Base-by-base conservation (phyloP, 192 early-diverging fungal genomes). In the Linnemannia zychae region DNA sequence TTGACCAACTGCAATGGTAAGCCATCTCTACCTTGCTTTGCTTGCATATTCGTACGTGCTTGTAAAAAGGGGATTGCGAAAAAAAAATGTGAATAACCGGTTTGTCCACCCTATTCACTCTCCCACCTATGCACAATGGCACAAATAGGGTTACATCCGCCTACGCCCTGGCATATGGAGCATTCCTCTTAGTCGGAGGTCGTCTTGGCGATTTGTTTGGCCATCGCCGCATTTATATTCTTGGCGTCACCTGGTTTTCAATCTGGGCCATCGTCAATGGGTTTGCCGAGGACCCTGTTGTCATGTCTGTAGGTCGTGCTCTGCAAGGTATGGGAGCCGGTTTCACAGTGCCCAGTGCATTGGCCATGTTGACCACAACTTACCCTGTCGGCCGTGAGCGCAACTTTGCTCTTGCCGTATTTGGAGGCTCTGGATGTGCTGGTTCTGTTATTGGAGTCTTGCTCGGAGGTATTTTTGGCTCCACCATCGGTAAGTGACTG, bases 171-270 rank as follows among this genome's bases (percentile, higher is more conserved):
- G 80, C 87, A 4, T 87, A 82, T 60, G 87, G 77, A 47, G 87
- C 87, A 4, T 87, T 87, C 67, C 74, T 87, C 1, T 40, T 87
- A 0, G 60, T 79, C 28, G 87, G 80, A 1, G 87, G 87, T 46
- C 81, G 81, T 31, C 48, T 87, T 13, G 87, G 87, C 17, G 87
- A 87, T 66, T 74, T 87, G 0, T 87, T 79, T 74, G 87, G 87
- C 46, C 81, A 87, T 40, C 77, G 87, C 12, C 72, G 73, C 36
- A 74, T 87, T 9, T 87, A 74, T 31, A 76, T 83, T 24, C 53
- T 76, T 11, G 87, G 87, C 7, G 76, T 83, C 2, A 63, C 77
- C 33, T 74, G 81, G 74, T 87, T 87, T 57, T 71, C 77, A 16
- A 79, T 87, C 11, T 79, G 77, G 69, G 75, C 87, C 1, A 9